These are phyloP conservation scores for Lenwebbia sp. DNA, from an alignment of 345 rosid genomes.

Conservation along the genomic window DNA sequence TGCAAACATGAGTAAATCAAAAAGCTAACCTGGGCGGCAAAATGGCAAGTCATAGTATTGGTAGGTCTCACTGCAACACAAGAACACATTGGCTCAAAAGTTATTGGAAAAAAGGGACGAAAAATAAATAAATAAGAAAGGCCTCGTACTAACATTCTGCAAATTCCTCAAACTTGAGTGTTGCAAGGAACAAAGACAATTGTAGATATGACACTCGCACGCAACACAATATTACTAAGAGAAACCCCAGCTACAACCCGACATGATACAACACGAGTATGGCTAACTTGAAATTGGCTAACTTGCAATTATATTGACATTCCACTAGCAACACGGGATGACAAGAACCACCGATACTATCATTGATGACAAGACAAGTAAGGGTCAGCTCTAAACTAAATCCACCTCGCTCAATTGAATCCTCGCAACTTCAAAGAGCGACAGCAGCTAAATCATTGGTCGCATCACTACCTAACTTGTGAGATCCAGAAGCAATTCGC, in stretches of 20 bases:
- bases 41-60: slow-evolving; percentile 67
- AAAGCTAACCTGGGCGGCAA: slow-evolving; percentile 73
- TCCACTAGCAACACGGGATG: background rate
- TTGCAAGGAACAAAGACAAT: background rate
- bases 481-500: background rate
- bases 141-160: background rate
- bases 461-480: background rate
- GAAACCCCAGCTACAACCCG: background rate
- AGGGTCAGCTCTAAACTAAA: background rate
- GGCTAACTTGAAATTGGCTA: background rate
- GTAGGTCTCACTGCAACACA: slow-evolving; percentile 71
- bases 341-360: background rate
- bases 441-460: background rate
- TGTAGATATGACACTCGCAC: background rate
- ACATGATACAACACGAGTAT: background rate
- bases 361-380: no score
- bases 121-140: background rate
- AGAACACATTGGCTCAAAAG: background rate
- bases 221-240: background rate
- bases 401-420: background rate
- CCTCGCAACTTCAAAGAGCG: background rate
- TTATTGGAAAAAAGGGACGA: background rate
- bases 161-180: background rate
- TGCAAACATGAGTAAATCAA: background rate
- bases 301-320: background rate